Evolutionary conservation across 306 rosid species (phyloP).

Genomic region (Myrica gale): DNA sequence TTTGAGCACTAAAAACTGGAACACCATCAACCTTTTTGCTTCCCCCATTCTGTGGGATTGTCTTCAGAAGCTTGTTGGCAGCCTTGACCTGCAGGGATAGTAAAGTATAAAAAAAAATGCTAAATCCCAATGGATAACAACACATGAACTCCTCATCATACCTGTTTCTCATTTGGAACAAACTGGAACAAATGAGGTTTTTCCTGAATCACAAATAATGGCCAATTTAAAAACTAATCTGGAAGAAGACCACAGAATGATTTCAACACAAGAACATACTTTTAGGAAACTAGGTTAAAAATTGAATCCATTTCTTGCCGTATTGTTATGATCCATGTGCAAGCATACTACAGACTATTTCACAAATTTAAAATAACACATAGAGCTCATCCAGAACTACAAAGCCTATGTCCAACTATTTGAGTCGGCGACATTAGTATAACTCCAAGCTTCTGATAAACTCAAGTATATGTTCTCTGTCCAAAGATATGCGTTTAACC

Average conservation of each 20-base stretch:
- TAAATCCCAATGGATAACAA: slow-evolving; percentile 1
- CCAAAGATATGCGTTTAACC: neutral
- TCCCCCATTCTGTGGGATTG: slow-evolving; percentile 46
- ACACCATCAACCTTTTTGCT: slow-evolving; percentile 84
- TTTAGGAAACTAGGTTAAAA: neutral
- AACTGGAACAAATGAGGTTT: slow-evolving; percentile 92
- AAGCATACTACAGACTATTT: neutral
- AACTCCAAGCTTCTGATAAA: neutral
- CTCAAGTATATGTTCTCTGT: neutral
- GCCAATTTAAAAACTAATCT: slow-evolving; percentile 12
- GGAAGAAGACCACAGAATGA: neutral
- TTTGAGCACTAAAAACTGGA: slow-evolving; percentile 94
- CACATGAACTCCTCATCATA: slow-evolving; percentile 22
- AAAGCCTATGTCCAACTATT: neutral
- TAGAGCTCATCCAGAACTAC: neutral
- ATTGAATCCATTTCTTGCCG: neutral
- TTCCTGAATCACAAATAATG: slow-evolving; percentile 58
- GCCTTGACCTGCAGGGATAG: slow-evolving; percentile 66
- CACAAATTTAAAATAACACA: neutral
- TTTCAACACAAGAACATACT: neutral
- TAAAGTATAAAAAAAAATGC: neutral
- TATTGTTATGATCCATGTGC: neutral
- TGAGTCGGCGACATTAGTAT: neutral
- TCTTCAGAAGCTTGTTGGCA: slow-evolving; percentile 83
- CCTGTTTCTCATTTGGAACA: slow-evolving; percentile 98